Conservation (phyloP, 257 asterid species). For the Nicotiana sylvestris region DNA sequence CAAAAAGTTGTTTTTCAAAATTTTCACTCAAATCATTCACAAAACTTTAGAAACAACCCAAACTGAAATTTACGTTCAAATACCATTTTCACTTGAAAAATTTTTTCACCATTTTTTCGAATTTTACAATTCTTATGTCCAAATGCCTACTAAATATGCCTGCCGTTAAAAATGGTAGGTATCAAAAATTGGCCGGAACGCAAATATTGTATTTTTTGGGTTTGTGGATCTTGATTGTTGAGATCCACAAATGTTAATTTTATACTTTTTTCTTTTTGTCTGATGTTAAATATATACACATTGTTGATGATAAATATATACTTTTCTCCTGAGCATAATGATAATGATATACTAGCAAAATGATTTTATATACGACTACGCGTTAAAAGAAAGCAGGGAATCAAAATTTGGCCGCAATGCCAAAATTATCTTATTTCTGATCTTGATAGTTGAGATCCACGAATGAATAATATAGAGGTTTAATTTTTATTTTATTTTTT, state of each 20-base stretch:
- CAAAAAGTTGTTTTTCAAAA: no score
- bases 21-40: no score
- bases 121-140: no score
- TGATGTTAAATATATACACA: not conserved
- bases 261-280: not conserved
- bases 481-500: no score
- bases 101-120: no score
- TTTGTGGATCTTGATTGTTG: not conserved
- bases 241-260: not conserved
- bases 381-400: not conserved
- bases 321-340: not conserved
- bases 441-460: slow-evolving; percentile 1
- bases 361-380: not conserved
- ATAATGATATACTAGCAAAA: not conserved
- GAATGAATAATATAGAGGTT: not conserved
- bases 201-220: not conserved
- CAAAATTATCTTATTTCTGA: not conserved
- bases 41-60: no score
- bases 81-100: no score
- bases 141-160: not conserved
- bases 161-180: not conserved
- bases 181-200: not conserved
- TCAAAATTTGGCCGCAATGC: not conserved
- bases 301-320: not conserved
- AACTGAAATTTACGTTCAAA: no score